Evolutionary conservation across 2,329 filamentous ascomycete genomes (phyloP), one percentile per base, ranked within the genome.

Genomic region (Clonostachys rhizophaga): DNA sequence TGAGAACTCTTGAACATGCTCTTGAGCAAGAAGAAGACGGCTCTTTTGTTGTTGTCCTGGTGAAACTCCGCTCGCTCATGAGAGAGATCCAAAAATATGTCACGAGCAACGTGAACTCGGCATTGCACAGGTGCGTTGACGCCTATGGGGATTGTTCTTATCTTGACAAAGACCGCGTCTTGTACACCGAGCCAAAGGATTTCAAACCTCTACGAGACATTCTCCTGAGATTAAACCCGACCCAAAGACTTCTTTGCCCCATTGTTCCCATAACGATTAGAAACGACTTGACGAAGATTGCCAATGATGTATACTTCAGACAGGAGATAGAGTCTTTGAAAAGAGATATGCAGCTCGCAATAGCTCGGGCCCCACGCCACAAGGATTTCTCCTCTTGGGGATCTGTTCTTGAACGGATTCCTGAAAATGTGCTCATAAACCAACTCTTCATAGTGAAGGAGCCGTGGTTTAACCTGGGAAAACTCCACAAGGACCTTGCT

Each of bases 141-240:
- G 43, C 39, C 36, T 9, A n/a, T 10, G 34, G 42, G 14, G 39
- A n/a, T 34, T 30, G 40, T 36, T 33, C 30, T 34, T 5, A 34
- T 11, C 17, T 68, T 20, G 67, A 69, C 13, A 44, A 55, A 4
- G 63, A 71, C 39, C 64, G 70, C 14, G 55, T 57, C 4, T 64
- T 62, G n/a, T 71, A 70, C 47, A 56, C 71, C 11, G 54, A 65
- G 24, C 54, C 56, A 1, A 45, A 44, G 20, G 56, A 67, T n/a
- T 64, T 60, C 33, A 42, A 52, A 2, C 39, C 34, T 10, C 48
- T 66, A 5, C 6, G 37, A 2, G 7, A 43, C 2, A 57, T 68
- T 18, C 57, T 67, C 39, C 5, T 11, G 1, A 16, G 36, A 1
- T 53, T 68, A 9, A 64, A 62, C 18, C 49, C 58, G 14, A 49